These are phyloP conservation scores for Solanum piurae DNA, from an alignment of 257 asterid species.

Conservation along the genomic window DNA sequence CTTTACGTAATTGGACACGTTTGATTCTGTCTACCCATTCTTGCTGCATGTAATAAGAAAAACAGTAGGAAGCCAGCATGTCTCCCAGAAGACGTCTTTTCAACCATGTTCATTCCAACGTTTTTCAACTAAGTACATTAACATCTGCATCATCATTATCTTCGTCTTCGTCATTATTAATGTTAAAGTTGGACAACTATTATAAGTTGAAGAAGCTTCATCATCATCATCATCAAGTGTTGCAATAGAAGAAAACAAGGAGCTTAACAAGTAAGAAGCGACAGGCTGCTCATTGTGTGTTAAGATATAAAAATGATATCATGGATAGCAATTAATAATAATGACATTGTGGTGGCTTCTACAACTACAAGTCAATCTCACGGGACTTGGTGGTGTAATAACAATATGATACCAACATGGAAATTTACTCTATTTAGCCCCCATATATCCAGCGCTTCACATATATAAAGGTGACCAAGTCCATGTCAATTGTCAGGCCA, in stretches of 20 bases:
- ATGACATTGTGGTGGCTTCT: not conserved
- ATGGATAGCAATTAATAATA: not conserved
- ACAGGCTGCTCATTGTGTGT: not conserved
- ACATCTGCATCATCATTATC: not conserved
- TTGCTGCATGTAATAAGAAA: not conserved
- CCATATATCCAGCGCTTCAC: no score
- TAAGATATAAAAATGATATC: not conserved
- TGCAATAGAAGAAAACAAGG: not conserved
- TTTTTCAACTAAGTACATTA: constrained; percentile 3
- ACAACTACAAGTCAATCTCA: not conserved
- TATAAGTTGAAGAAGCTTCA: no score
- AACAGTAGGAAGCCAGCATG: constrained; percentile 1
- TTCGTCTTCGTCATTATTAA: no score
- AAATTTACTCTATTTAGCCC: not conserved
- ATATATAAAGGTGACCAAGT: no score
- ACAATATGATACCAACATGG: not conserved
- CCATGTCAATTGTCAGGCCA: no score
- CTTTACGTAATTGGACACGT: not conserved
- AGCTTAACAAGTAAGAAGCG: not conserved
- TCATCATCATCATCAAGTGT: not conserved
- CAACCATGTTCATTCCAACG: not conserved
- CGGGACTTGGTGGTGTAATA: not conserved
- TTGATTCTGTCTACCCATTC: not conserved
- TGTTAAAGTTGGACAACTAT: no score
- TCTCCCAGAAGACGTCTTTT: constrained; percentile 13